Evolutionary conservation across 75 land plant species (phyloP).

Genomic region (Adiantum capillusveneris): DNA sequence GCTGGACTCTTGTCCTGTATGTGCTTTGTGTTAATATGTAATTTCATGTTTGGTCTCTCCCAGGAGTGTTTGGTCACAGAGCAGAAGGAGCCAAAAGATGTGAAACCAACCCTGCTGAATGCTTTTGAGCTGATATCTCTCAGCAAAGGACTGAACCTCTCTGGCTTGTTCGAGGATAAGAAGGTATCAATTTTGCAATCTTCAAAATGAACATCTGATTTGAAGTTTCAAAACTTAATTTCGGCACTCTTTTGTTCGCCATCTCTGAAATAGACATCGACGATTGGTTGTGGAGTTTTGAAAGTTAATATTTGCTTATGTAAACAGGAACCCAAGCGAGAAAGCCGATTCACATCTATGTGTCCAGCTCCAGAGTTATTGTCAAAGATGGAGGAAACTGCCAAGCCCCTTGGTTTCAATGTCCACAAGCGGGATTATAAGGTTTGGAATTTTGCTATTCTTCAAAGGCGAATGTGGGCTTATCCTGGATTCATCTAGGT

Average conservation of each 20-base stretch:
- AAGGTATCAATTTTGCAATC: conserved; percentile 14
- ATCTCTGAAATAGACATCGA: too few species aligned
- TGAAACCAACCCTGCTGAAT: conserved; percentile 38
- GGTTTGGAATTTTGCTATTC: conserved; percentile 8
- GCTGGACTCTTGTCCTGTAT: too few species aligned
- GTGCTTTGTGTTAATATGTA: too few species aligned
- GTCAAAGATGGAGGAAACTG: conserved; percentile 34
- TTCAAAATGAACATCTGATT: too few species aligned
- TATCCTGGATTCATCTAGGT: too few species aligned
- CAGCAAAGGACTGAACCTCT: conserved; percentile 54
- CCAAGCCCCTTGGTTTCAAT: conserved; percentile 35
- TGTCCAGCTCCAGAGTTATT: conserved; percentile 29
- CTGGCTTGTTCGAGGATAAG: conserved; percentile 49
- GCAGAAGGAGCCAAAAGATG: conserved; percentile 18
- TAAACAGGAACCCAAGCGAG: conserved; percentile 18
- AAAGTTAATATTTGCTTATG: too few species aligned
- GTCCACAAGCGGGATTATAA: conserved; percentile 29
- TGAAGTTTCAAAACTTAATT: too few species aligned
- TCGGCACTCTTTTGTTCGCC: too few species aligned
- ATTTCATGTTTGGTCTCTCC: conserved; percentile 12
- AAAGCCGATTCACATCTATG: conserved; percentile 27
- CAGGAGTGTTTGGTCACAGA: conserved; percentile 8
- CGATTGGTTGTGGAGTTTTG: too few species aligned
- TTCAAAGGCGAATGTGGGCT: too few species aligned
- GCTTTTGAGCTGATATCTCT: conserved; percentile 76